These are phyloP conservation scores for Trapa bicornis DNA, from an alignment of 345 rosid species.

Conservation along the genomic window DNA sequence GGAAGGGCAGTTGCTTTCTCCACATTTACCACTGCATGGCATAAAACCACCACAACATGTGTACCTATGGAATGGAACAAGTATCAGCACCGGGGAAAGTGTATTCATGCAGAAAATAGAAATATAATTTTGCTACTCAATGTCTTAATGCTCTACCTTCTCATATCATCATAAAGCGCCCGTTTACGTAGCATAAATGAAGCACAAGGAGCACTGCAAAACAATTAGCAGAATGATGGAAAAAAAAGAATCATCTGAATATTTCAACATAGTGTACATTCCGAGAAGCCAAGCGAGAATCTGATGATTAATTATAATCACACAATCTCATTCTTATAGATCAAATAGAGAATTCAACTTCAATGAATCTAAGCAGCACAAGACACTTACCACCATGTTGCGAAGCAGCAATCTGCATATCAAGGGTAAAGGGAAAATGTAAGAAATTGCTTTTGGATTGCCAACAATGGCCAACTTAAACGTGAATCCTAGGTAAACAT, in stretches of 20 bases:
- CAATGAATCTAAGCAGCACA: not conserved
- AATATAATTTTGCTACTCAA: not conserved
- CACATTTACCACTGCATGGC: conserved; percentile 67
- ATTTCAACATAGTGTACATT: not conserved
- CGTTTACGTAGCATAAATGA: conserved; percentile 60
- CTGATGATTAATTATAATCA: not conserved
- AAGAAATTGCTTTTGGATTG: not conserved
- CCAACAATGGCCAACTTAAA: not conserved
- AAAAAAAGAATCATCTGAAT: not conserved
- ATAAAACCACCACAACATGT: conserved; percentile 58
- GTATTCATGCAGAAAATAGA: not conserved
- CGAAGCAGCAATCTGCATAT: conserved; percentile 27
- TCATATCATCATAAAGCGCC: conserved; percentile 59
- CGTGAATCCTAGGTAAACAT: too few species aligned
- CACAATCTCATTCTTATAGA: not conserved
- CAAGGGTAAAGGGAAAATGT: not conserved
- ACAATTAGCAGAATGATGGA: not conserved
- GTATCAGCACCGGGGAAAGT: not conserved
- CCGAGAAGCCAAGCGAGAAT: not conserved
- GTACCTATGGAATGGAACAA: conserved; percentile 27
- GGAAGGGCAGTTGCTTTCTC: conserved; percentile 56
- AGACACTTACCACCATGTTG: conserved; percentile 20
- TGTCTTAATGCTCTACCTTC: conserved; percentile 17
- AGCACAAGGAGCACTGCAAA: conserved; percentile 48
- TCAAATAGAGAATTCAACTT: not conserved